Base-by-base conservation (phyloP, 2,329 filamentous ascomycete species). In the Tolypocladium tropicale region DNA sequence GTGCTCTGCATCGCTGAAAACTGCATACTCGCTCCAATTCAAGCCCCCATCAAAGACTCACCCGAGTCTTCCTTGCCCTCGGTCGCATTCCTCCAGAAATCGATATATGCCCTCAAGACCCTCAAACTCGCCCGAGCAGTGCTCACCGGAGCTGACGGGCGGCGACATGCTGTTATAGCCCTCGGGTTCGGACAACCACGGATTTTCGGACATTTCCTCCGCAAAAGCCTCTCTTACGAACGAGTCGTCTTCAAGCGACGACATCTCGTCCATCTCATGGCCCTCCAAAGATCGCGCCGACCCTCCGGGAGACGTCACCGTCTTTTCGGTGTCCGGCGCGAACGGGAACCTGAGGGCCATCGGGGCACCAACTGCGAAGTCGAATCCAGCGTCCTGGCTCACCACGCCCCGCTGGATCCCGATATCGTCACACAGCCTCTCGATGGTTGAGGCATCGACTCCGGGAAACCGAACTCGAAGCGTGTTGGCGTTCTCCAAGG, bases 381-480 rank as follows among this genome's bases (percentile, higher is more conserved):
- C 82, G 63, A 95, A 95, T 21, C 86, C 84, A 34, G 71, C 60
- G 61, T 97, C 94, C 73, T 97, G 87, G 14, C 80, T 76, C 4
- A 97, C 81, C 4, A 89, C 75, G 2, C 94, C 94, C 54, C 90
- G 81, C 59, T 86, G 83, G 9, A 99, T 79, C n/a, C 88, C 89
- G 12, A 95, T 79, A 68, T 99, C 94, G 51, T 90, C 84, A 68
- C 92, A 96, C 1, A 99, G 79, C 3, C 79, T 77, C 67, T 95
- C 90, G 0, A 96, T 88, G 0, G 89, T 89, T 18, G 86, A 82
- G 0, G 84, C 84, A 65, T 97, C 93, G 59, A 94, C 92, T 3
- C 94, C 94, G 0, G 92, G 91, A 66, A 99, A 97, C 33, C 91
- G 86, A 2, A 97, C 84, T 36, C 91, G 84, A 4, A 96, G 74